Base-by-base conservation (phyloP, 768 basidiomycete genomes). In the Glaciozyma antarctica region DNA sequence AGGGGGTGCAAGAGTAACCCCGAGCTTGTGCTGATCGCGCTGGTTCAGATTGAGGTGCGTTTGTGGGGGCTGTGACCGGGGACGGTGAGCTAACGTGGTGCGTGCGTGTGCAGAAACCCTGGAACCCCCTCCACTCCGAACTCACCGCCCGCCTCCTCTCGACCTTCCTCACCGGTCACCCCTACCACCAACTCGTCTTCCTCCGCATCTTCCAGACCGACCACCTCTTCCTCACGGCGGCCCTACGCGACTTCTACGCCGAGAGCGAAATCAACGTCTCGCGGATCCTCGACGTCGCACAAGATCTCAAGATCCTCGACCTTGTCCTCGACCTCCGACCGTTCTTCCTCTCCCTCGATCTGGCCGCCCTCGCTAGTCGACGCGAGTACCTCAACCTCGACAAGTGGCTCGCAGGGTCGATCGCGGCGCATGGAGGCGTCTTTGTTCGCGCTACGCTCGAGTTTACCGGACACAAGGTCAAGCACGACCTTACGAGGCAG, bases 181-280 rank as follows among this genome's bases (percentile, higher is more conserved):
- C 92, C 13, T 92, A 92, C 71, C 91, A 95, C 73, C 90, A 95
- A 71, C 83, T 99, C 15, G 92, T 97, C 63, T 97, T 98, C 79
- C 91, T 94, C 85, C 84, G 91, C 56, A 85, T 99, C 62, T 93
- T 90, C 88, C 89, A 93, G 73, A 86, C 89, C 51, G 84, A 91
- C 73, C 88, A 88, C 0, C 79, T 85, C 0, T 89, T 92, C 75
- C 82, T 98, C 58, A 86, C 90, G 7, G 82, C 85, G 62, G 90
- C 90, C 10, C 88, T 98, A 77, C 84, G 87, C 38, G 89, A 91
- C 68, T 93, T 91, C 75, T 95, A 98, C 77, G 83, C 86, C 56
- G 90, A 93, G 73, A 90, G 85, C 67, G 88, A 90, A 48, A 82
- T 92, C 61, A 95, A 98, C 75, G 90, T 98, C 61, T 91, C 90